Base-by-base conservation (phyloP, 2,329 filamentous ascomycete species). In the Xylaria multiplex region DNA sequence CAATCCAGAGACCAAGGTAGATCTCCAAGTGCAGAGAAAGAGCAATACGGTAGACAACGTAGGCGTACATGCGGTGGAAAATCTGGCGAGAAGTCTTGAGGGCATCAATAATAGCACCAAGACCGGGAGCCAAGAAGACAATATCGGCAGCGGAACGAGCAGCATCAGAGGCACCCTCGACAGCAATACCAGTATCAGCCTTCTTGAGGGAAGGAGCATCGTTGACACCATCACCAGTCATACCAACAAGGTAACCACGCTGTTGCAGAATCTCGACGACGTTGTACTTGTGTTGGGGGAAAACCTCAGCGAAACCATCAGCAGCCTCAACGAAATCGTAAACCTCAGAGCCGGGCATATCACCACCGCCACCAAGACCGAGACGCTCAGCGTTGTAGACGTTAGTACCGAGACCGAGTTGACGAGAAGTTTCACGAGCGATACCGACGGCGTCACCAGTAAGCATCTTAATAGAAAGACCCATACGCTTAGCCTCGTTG, bases 161-260 rank as follows among this genome's bases (percentile, higher is more conserved):
- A 78, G 93, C 93, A 78, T 97, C 93, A 32, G 93, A 96, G 69
- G 93, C 90, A 83, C 93, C 93, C 83, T 97, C 92, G 75, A 97
- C 93, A 70, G 93, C 93, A 83, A 97, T 97, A 86, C 93, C 93
- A 75, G 93, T 96, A 82, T 97, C 93, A n/a, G 93, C 93, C 85
- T 94, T 96, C 85, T 97, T 96, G 77, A 97, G 85, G 35, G 93
- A 96, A 70, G 93, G 92, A 71, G 93, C 93, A 81, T 97, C 93
- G 82, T 97, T 97, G 83, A 97, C 93, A 87, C 93, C 93, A 74
- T 97, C 93, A 85, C 93, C 93, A 81, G 93, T 97, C 93, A 97
- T 97, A 79, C 93, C 93, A 82, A 96, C 93, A 46, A 97, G 88
- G 82, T 96, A 94, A 72, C 93, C 93, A 88, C 93, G 92, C 83